Base-by-base conservation (phyloP, 768 basidiomycete species). In the Lentinula boryana region DNA sequence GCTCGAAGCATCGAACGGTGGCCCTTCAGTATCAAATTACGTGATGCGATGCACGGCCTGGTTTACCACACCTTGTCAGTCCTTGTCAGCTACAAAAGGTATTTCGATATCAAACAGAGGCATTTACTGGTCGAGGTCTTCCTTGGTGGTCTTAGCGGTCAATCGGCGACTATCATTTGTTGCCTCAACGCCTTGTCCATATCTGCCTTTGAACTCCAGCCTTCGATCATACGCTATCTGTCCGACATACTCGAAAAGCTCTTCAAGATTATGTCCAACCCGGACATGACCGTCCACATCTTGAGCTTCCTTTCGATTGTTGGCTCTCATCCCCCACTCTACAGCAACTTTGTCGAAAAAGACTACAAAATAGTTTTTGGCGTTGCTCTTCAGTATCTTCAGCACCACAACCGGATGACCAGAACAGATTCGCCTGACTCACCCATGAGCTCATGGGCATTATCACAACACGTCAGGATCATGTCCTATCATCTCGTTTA, bases 331-430 rank as follows among this genome's bases (percentile, higher is more conserved):
- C 87, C 84, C 1, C 74, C 81, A 5, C 76, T 98, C 5, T 91
- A 94, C 71, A 86, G 86, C 60, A 98, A 97, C 72, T 91, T 99
- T 66, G 94, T 91, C 2, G 92, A 95, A 64, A 82, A 76, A 51
- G 91, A 98, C 67, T 98, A 87, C 75, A 92, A 91, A 70, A 89
- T 90, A 80, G 91, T 98, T 0, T 98, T 99, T 67, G 93, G 90
- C 7, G 91, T 98, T 41, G 95, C 95, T 10, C 74, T 97, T 63
- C 89, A 93, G 70, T 98, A 97, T 74, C 86, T 99, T 60, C 89
- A 95, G 66, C 84, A 93, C 65, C 95, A 99, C 71, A 92, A 89
- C 64, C 84, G 84, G 71, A 69, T 71, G 35, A 83, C 82, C 54
- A 74, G 79, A 33, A 9, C 21, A 12, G 55, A 56, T 16, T 56